Evolutionary conservation across 75 land plant species (phyloP).

Genomic region (Azolla pinnata): DNA sequence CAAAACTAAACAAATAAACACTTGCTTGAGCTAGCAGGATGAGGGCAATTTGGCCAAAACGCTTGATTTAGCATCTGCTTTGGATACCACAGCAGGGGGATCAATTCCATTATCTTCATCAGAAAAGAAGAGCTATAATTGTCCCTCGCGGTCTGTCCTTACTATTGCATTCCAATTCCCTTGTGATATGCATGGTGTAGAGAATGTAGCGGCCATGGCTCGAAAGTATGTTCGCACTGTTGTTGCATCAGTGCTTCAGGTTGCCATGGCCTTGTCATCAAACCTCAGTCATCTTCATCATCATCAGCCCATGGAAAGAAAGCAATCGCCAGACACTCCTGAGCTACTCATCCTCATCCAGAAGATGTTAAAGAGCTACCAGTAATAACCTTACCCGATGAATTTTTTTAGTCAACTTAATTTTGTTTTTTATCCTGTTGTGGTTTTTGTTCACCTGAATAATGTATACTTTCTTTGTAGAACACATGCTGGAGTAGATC

Average conservation of each 20-base stretch:
- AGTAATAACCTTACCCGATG: too few species aligned
- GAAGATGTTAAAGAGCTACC: constrained; percentile 73
- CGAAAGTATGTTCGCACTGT: constrained; percentile 83
- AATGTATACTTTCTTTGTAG: constrained; percentile 22
- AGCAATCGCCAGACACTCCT: constrained; percentile 51
- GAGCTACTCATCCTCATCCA: constrained; percentile 64
- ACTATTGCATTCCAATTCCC: constrained; percentile 87
- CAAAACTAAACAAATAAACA: too few species aligned
- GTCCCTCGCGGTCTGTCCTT: constrained; percentile 50
- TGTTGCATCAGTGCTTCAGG: constrained; percentile 73
- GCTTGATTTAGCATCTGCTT: constrained; percentile 72
- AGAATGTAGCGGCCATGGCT: constrained; percentile 79
- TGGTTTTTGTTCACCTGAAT: constrained; percentile 3
- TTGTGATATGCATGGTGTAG: constrained; percentile 64
- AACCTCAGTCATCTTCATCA: too few species aligned
- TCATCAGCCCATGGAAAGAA: constrained; percentile 35
- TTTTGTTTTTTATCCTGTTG: neutral
- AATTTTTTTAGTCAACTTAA: neutral
- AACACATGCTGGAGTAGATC: constrained; percentile 55
- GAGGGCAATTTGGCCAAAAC: constrained; percentile 47
- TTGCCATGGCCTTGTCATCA: constrained; percentile 81
- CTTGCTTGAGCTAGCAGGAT: too few species aligned
- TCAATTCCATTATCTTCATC: constrained; percentile 6
- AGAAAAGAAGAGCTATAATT: neutral
- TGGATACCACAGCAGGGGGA: constrained; percentile 53